These are phyloP conservation scores for Chrysoporthe puriensis DNA, from an alignment of 2,329 filamentous ascomycete genomes.

Conservation along the genomic window DNA sequence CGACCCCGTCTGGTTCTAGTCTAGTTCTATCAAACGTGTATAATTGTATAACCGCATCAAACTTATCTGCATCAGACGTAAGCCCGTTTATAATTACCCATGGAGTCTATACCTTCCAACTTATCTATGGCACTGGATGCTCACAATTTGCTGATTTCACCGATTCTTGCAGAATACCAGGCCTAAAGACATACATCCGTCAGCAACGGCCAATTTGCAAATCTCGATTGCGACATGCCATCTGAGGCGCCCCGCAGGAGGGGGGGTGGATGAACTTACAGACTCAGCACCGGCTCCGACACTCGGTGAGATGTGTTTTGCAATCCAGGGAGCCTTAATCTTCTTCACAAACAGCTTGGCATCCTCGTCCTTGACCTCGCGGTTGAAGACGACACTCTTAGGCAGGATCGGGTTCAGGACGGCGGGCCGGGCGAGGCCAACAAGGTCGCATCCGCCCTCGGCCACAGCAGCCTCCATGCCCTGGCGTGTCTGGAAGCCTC, in stretches of 20 bases:
- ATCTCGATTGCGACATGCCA: neutral
- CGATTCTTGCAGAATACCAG: slow-evolving; percentile 7
- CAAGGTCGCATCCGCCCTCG: slow-evolving; percentile 45
- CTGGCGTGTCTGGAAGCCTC: slow-evolving; percentile 59
- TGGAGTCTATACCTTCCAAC: neutral
- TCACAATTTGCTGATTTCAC: neutral
- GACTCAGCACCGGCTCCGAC: slow-evolving; percentile 33
- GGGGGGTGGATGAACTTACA: slow-evolving; percentile 28
- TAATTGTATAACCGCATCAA: no score
- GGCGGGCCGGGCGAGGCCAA: slow-evolving; percentile 46
- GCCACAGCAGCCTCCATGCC: slow-evolving; percentile 47
- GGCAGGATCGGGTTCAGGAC: slow-evolving; percentile 44
- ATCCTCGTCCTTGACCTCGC: slow-evolving; percentile 39
- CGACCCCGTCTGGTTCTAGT: no score
- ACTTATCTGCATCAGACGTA: no score
- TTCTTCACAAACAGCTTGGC: slow-evolving; percentile 38
- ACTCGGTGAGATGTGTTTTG: slow-evolving; percentile 32
- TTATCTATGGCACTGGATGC: no score
- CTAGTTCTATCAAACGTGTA: no score
- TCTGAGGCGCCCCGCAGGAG: neutral
- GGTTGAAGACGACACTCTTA: slow-evolving; percentile 41
- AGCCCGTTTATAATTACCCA: no score
- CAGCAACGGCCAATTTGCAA: neutral
- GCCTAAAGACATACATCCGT: neutral
- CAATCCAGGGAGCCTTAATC: slow-evolving; percentile 33